A percentile compares a stretch with the other conserved stretches of the same genome.
These are phyloP conservation scores for Oryza australiensis DNA, from an alignment of 176 grass and related monocot genomes.

Conservation along the genomic window DNA sequence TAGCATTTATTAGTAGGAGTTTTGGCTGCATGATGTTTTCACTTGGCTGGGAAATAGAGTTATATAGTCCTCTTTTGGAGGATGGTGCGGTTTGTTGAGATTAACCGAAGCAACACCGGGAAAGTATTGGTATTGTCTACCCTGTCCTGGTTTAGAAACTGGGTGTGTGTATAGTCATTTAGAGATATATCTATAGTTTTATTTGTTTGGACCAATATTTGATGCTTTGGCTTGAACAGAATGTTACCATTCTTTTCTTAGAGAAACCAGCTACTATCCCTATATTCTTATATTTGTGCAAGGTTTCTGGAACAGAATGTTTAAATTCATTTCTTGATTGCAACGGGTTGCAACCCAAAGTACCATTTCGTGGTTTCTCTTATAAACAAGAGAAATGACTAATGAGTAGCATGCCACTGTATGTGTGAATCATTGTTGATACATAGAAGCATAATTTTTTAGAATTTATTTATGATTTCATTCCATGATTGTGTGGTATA, in stretches of 20 bases:
- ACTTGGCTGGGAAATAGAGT: not conserved
- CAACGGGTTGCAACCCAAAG: not conserved
- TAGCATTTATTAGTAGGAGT: not conserved
- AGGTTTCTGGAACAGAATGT: not conserved
- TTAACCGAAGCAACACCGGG: not conserved
- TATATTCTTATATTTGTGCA: not conserved
- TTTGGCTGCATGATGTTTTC: slow-evolving; percentile 7
- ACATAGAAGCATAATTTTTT: not conserved
- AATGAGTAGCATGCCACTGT: not conserved
- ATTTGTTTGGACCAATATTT: not conserved
- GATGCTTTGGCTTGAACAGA: not conserved
- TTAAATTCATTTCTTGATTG: not conserved
- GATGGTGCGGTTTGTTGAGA: not conserved
- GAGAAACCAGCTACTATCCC: not conserved
- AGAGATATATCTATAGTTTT: not conserved
- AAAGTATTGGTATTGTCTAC: not conserved
- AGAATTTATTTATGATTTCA: slow-evolving; percentile 9
- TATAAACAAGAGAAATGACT: not conserved
- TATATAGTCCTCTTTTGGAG: not conserved
- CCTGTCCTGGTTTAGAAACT: not conserved
- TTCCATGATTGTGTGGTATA: not conserved
- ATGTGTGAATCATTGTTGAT: not conserved
- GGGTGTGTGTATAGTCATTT: not conserved
- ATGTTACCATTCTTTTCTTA: not conserved
- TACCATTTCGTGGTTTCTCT: not conserved